These are phyloP conservation scores for Abelmoschus esculentus DNA, from an alignment of 345 rosid species.

Conservation along the genomic window DNA sequence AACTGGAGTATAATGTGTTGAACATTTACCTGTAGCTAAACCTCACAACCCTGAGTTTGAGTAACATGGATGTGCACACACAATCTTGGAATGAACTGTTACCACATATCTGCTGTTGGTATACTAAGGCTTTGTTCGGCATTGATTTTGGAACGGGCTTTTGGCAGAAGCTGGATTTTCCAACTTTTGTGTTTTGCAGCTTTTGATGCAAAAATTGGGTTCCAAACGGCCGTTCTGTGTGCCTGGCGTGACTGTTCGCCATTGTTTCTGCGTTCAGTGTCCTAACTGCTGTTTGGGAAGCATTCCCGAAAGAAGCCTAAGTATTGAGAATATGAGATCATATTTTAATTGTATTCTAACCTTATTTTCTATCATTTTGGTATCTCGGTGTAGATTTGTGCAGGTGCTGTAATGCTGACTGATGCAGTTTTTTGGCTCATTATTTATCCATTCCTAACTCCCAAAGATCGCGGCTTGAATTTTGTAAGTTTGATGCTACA, in stretches of 20 bases:
- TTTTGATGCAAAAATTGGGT: too few relatives aligned
- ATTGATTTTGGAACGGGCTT: too few relatives aligned
- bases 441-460: constrained; percentile 54
- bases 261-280: too few relatives aligned
- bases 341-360: neutral
- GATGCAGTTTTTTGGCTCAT: constrained; percentile 86
- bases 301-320: too few relatives aligned
- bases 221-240: too few relatives aligned
- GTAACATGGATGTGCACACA: neutral
- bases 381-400: constrained; percentile 43
- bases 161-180: too few relatives aligned
- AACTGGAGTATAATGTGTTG: neutral
- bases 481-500: constrained; percentile 50
- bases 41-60: neutral
- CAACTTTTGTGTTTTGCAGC: too few relatives aligned
- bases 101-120: too few relatives aligned
- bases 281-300: too few relatives aligned
- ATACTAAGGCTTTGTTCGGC: too few relatives aligned
- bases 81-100: too few relatives aligned
- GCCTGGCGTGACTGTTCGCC: too few relatives aligned
- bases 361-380: constrained; percentile 3
- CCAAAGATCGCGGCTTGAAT: constrained; percentile 38
- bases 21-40: neutral
- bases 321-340: neutral
- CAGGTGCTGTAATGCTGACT: constrained; percentile 82